Evolutionary conservation across 352 stramenopile genomes (phyloP).

Genomic region (Blastocystis sp.): DNA sequence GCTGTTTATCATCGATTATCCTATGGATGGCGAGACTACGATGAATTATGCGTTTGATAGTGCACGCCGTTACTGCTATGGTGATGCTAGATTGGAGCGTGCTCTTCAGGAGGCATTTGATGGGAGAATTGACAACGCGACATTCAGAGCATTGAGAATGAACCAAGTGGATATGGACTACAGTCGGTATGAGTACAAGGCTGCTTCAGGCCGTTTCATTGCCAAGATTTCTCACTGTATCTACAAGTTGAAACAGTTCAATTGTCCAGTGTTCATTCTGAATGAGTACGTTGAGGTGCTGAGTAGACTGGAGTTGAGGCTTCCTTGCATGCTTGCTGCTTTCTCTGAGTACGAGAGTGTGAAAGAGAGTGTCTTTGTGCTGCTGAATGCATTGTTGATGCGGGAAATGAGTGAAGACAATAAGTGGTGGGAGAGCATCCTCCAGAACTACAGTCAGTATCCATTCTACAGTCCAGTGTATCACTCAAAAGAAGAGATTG

Average conservation of each 20-base stretch:
- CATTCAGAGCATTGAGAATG: background rate
- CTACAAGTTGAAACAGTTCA: background rate
- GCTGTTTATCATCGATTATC: background rate
- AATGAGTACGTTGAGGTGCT: constrained; percentile 3
- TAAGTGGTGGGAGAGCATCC: background rate
- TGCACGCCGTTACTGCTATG: background rate
- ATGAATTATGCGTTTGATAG: too few relatives aligned
- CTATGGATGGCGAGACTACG: too few relatives aligned
- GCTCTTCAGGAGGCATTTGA: background rate
- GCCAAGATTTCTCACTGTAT: background rate
- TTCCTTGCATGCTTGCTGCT: background rate
- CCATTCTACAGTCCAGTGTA: background rate
- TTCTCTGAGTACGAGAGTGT: background rate
- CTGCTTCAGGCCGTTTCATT: background rate
- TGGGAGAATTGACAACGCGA: background rate
- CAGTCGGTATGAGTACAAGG: background rate
- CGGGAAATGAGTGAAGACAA: background rate
- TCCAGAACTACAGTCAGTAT: constrained; percentile 2
- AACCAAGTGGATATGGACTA: background rate
- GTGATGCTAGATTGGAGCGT: background rate
- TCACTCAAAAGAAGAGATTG: background rate
- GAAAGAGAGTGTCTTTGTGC: background rate
- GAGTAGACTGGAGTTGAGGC: background rate
- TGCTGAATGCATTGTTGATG: background rate
- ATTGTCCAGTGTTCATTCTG: constrained; percentile 9